Percentiles rank a stretch among this genome's conserved stretches.
Conservation (phyloP, 805 yeast genomes). For the Lachancea fermentati region DNA sequence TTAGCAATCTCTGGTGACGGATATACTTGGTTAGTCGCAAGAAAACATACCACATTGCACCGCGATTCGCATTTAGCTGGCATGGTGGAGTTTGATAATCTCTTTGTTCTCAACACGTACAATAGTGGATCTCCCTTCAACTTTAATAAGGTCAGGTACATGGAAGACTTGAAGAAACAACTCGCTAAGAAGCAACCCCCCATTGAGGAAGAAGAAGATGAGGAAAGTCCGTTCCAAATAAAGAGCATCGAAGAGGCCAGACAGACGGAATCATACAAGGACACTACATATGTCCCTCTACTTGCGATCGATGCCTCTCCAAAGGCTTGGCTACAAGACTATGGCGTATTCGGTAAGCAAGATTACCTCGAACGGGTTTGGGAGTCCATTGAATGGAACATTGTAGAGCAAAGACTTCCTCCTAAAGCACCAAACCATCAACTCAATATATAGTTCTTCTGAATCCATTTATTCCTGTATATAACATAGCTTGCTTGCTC, state of each 20-base stretch:
- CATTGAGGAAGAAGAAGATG: conserved; percentile 7
- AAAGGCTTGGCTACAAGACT: conserved; percentile 63
- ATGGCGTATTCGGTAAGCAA: conserved; percentile 70
- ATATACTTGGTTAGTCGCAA: conserved; percentile 80
- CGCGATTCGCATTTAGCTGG: conserved; percentile 10
- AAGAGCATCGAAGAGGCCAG: conserved; percentile 37
- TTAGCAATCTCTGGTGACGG: conserved; percentile 82
- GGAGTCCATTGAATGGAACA: conserved; percentile 69
- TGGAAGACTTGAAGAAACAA: conserved; percentile 26
- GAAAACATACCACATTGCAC: conserved; percentile 20
- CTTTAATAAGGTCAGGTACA: conserved; percentile 44
- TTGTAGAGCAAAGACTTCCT: conserved; percentile 46
- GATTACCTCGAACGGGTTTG: conserved; percentile 59
- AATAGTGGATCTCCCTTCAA: conserved; percentile 83
- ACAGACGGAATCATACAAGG: conserved; percentile 23
- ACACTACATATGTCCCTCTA: conserved; percentile 45
- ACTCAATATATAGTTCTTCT: conserved; percentile 1
- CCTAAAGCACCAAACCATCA: conserved; percentile 9
- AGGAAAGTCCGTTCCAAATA: conserved; percentile 12
- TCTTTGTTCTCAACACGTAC: conserved; percentile 77
- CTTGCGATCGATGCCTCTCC: conserved; percentile 70
- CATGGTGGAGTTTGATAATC: conserved; percentile 36
- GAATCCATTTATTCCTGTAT: conserved; percentile 9
- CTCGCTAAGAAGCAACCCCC: conserved; percentile 14
- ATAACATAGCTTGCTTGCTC: conserved; percentile 11